phyloP scores from a whole-genome alignment of 257 asterid genomes.

The Echium plantagineum region DNA sequence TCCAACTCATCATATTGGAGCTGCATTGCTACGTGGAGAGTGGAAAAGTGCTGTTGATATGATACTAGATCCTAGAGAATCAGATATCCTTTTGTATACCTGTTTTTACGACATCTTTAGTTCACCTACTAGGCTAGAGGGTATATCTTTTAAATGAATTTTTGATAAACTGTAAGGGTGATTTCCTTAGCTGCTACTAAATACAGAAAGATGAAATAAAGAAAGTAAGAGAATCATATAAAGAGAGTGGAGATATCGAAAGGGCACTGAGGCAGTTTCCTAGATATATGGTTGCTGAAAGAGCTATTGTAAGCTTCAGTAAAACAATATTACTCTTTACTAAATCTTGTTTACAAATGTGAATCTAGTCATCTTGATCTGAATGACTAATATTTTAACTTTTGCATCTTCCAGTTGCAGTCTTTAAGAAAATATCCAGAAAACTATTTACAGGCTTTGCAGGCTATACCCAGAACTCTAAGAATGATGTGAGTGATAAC shows the following conservation, averaged over 20 bases:
- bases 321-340: not conserved
- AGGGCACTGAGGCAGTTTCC: constrained; percentile 88
- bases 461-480: constrained; percentile 92
- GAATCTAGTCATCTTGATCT: not conserved
- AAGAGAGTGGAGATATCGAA: constrained; percentile 67
- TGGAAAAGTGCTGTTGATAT: constrained; percentile 74
- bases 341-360: constrained; percentile 2
- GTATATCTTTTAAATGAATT: not conserved
- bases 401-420: constrained; percentile 43
- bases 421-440: constrained; percentile 67
- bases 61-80: constrained; percentile 96
- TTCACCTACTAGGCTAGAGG: not conserved
- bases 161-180: constrained; percentile 1
- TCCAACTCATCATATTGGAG: constrained; percentile 87
- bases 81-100: constrained; percentile 73
- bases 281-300: constrained; percentile 80
- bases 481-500: constrained; percentile 77
- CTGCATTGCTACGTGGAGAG: constrained; percentile 82
- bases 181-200: constrained; percentile 43
- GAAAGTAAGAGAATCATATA: constrained; percentile 60
- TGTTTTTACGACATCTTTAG: not conserved
- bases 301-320: constrained; percentile 61
- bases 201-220: constrained; percentile 63
- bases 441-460: constrained; percentile 79
- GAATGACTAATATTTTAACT: constrained; percentile 14